phyloP scores from a whole-genome alignment of 1,284 basidiomycete genomes.

The Marasmius fiardii region DNA sequence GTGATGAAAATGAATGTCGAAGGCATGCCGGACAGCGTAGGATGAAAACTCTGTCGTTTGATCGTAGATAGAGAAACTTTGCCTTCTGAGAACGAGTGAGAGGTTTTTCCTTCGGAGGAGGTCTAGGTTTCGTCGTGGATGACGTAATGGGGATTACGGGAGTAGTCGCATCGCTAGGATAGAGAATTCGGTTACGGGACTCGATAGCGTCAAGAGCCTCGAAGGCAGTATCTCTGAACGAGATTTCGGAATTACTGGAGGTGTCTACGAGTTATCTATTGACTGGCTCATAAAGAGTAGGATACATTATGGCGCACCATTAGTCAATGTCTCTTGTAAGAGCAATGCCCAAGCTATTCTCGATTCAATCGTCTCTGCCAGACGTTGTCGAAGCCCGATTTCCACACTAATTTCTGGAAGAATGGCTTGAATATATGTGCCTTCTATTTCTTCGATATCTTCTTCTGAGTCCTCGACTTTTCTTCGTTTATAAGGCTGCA shows the following conservation, averaged over 20 bases:
- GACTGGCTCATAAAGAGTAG: not conserved
- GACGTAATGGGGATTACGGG: conserved; percentile 16
- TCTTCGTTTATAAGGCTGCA: conserved; percentile 10
- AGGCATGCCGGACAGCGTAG: conserved; percentile 61
- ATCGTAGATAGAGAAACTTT: conserved; percentile 44
- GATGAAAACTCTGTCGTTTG: conserved; percentile 35
- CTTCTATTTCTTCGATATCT: not conserved
- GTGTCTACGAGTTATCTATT: conserved; percentile 5
- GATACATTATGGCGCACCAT: conserved; percentile 20
- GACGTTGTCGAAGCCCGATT: conserved; percentile 53
- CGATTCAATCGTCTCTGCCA: conserved; percentile 53
- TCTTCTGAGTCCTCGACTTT: conserved; percentile 3
- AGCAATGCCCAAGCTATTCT: conserved; percentile 65
- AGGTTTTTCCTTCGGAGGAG: conserved; percentile 23
- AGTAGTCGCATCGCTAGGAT: conserved; percentile 35
- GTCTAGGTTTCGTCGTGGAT: conserved; percentile 27
- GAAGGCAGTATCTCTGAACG: conserved; percentile 50
- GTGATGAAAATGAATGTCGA: conserved; percentile 63
- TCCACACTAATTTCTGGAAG: conserved; percentile 57
- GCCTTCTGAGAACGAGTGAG: conserved; percentile 26
- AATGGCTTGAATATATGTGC: conserved; percentile 4
- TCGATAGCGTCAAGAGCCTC: conserved; percentile 56
- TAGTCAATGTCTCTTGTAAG: conserved; percentile 49
- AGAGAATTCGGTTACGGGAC: conserved; percentile 45
- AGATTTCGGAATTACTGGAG: conserved; percentile 14